phyloP scores from a whole-genome alignment of 2,329 filamentous ascomycete species.

The Colletotrichum godetiae region DNA sequence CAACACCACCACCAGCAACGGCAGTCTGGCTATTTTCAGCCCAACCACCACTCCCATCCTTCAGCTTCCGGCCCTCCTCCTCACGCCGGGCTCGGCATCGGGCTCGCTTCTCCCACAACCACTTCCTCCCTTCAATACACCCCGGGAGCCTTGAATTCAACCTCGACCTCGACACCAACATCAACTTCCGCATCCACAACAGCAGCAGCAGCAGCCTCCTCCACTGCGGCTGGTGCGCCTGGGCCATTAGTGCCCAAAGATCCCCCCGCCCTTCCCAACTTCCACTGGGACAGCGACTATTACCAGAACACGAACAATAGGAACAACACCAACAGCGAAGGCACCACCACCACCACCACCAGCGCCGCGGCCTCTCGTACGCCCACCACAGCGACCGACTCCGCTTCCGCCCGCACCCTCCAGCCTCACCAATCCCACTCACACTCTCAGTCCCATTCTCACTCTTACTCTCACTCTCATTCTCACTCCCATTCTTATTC shows the following conservation, averaged over 20 bases:
- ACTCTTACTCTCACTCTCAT: background rate
- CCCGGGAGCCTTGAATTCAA: background rate
- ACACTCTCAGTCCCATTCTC: background rate
- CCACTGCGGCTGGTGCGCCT: background rate
- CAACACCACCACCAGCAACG: background rate
- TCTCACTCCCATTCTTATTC: conserved; percentile 8
- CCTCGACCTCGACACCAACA: background rate
- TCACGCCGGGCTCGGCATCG: background rate
- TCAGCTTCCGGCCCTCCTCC: background rate
- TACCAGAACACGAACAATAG: background rate
- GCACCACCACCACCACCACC: too few species aligned
- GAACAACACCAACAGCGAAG: background rate
- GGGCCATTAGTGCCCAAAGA: conserved; percentile 30
- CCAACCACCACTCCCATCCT: conserved; percentile 1
- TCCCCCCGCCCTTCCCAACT: conserved; percentile 29
- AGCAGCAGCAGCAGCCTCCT: background rate
- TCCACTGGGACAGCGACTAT: conserved; percentile 31
- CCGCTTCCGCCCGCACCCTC: conserved; percentile 30
- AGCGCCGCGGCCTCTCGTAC: background rate
- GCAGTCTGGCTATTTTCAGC: conserved; percentile 14
- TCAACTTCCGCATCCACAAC: conserved; percentile 6
- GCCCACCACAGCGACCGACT: conserved; percentile 18
- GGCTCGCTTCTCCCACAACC: conserved; percentile 6
- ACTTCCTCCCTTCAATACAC: conserved; percentile 18
- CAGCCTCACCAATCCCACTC: conserved; percentile 21